Evolutionary conservation across 2,329 filamentous ascomycete genomes (phyloP).

Genomic region (Periconia sp.): DNA sequence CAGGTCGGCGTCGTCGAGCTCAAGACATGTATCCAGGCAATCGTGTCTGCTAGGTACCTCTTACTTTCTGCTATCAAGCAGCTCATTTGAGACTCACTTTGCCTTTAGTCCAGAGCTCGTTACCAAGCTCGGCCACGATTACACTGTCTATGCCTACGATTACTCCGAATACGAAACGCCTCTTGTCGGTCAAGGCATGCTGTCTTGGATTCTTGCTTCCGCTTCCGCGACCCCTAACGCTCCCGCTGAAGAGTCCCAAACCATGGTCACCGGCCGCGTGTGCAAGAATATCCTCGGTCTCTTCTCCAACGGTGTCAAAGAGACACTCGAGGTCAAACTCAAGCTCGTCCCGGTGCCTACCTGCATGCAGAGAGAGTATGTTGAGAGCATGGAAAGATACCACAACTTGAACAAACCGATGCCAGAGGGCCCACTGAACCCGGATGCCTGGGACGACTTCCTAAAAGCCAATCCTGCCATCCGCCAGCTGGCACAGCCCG

Average conservation of each 20-base stretch:
- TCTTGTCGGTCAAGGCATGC: conserved; percentile 91
- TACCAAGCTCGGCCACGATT: conserved; percentile 76
- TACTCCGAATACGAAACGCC: conserved; percentile 95
- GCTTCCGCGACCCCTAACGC: conserved; percentile 62
- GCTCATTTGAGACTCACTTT: conserved; percentile 24
- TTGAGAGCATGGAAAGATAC: conserved; percentile 66
- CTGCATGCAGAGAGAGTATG: conserved; percentile 65
- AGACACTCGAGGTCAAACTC: conserved; percentile 92
- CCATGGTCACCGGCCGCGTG: conserved; percentile 86
- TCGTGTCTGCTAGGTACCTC: conserved; percentile 66
- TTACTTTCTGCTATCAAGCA: conserved; percentile 11
- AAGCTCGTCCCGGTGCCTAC: conserved; percentile 80
- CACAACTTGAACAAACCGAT: conserved; percentile 64
- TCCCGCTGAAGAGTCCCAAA: conserved; percentile 66
- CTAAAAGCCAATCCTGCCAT: conserved; percentile 70
- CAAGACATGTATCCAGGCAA: conserved; percentile 83
- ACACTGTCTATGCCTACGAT: conserved; percentile 96
- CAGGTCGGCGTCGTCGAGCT: conserved; percentile 89
- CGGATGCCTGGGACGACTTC: conserved; percentile 79
- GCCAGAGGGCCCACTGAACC: conserved; percentile 62
- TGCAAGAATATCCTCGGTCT: conserved; percentile 84
- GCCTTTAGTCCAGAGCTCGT: conserved; percentile 83
- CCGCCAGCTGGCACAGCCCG: conserved; percentile 38
- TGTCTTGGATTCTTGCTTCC: conserved; percentile 80
- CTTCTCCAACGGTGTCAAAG: conserved; percentile 80